A percentile compares a stretch with the other conserved stretches of the same genome.
Conservation (phyloP, 768 basidiomycete species). For the Lactarius indigo region DNA sequence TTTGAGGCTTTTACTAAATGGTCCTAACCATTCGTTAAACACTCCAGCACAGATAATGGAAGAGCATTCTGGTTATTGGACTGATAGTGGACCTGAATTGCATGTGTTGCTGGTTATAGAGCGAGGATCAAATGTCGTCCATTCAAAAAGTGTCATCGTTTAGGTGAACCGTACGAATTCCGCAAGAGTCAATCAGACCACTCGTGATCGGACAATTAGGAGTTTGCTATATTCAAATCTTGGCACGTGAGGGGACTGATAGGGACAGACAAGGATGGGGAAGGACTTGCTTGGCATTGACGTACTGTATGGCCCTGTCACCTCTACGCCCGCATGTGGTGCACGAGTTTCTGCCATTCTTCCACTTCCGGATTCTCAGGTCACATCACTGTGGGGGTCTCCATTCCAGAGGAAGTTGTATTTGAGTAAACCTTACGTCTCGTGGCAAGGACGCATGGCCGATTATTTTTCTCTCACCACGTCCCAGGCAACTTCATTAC, state of each 20-base stretch:
- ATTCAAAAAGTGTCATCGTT: neutral
- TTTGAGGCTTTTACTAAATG: too few relatives aligned
- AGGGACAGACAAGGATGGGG: neutral
- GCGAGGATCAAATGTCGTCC: too few relatives aligned
- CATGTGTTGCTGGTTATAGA: too few relatives aligned
- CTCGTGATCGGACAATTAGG: neutral
- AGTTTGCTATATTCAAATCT: neutral
- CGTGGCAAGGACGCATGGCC: neutral
- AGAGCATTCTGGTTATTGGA: too few relatives aligned
- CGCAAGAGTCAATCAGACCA: neutral
- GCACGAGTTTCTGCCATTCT: neutral
- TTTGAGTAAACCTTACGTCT: neutral
- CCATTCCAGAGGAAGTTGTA: neutral
- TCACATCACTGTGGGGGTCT: neutral
- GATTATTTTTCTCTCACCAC: neutral
- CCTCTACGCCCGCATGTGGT: neutral
- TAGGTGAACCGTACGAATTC: neutral
- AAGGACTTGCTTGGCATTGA: neutral
- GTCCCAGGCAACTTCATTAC: neutral
- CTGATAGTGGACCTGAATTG: too few relatives aligned
- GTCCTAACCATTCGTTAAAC: too few relatives aligned
- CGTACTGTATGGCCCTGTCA: neutral
- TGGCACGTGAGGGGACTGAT: neutral
- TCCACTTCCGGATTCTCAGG: neutral
- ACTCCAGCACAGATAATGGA: too few relatives aligned